Evolutionary conservation across 306 rosid species (phyloP).

Genomic region (Sicyos baderoa): DNA sequence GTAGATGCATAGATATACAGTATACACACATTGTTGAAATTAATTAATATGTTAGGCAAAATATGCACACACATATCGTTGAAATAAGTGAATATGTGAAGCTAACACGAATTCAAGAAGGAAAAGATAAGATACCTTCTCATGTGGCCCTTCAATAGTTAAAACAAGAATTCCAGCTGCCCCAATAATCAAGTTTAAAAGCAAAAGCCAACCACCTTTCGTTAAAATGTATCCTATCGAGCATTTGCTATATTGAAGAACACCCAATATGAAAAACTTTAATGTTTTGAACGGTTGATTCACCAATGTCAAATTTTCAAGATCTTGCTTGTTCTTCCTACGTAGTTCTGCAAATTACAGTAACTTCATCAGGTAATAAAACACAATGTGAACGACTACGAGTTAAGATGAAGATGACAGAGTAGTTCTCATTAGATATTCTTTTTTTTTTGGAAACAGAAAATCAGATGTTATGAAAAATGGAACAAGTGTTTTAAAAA

Average conservation of each 20-base stretch:
- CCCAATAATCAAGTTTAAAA: conserved; percentile 39
- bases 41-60: conserved; percentile 11
- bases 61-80: neutral
- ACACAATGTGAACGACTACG: neutral
- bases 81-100: conserved; percentile 13
- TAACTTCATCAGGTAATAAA: neutral
- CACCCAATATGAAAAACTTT: conserved; percentile 67
- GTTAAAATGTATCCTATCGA: conserved; percentile 50
- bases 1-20: neutral
- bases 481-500: too few relatives aligned
- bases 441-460: too few relatives aligned
- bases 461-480: too few relatives aligned
- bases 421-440: neutral
- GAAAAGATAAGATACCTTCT: conserved; percentile 51
- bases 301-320: conserved; percentile 68
- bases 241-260: conserved; percentile 46
- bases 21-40: neutral
- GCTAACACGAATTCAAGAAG: neutral
- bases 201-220: conserved; percentile 88
- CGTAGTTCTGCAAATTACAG: conserved; percentile 40
- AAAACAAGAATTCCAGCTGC: conserved; percentile 51
- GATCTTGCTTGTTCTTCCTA: conserved; percentile 49
- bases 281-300: conserved; percentile 74
- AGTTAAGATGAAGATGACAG: neutral
- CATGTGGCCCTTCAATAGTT: conserved; percentile 66